These are phyloP conservation scores for Chenopodium album DNA, from an alignment of 148 eudicot species.

Conservation along the genomic window DNA sequence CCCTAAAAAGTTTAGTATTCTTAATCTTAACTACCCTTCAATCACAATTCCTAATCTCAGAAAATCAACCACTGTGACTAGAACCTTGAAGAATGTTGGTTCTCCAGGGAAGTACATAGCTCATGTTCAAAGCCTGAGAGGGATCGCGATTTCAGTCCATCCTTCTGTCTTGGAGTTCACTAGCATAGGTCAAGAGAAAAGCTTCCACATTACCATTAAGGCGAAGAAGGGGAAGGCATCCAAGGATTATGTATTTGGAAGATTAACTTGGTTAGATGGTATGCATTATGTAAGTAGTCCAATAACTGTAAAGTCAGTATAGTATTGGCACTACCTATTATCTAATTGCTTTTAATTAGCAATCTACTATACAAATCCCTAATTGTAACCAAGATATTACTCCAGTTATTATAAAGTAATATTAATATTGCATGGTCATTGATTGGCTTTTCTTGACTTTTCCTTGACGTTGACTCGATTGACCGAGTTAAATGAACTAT, in stretches of 20 bases:
- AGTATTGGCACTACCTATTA: constrained; percentile 8
- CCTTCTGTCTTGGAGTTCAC: constrained; percentile 50
- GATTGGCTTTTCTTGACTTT: no score
- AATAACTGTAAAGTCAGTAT: constrained; percentile 55
- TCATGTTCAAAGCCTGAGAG: constrained; percentile 38
- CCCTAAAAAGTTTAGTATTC: constrained; percentile 36
- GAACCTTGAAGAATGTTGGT: constrained; percentile 77
- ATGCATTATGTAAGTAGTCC: constrained; percentile 78
- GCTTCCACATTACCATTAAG: constrained; percentile 44
- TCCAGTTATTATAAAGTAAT: no score
- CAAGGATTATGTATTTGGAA: constrained; percentile 67
- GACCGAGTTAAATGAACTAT: no score
- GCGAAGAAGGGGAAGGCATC: constrained; percentile 25
- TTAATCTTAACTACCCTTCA: constrained; percentile 77
- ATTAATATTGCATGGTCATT: no score
- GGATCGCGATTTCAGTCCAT: constrained; percentile 38
- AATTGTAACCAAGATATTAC: neutral
- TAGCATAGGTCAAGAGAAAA: constrained; percentile 52
- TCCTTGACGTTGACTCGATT: no score
- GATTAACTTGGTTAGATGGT: constrained; percentile 77
- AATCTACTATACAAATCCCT: neutral
- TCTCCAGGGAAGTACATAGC: constrained; percentile 52
- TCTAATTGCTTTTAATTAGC: neutral
- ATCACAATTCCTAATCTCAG: constrained; percentile 68
- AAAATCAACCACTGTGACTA: constrained; percentile 45